Evolutionary conservation across 2,329 filamentous ascomycete species (phyloP).

Genomic region (Dactylellina drechsleri): DNA sequence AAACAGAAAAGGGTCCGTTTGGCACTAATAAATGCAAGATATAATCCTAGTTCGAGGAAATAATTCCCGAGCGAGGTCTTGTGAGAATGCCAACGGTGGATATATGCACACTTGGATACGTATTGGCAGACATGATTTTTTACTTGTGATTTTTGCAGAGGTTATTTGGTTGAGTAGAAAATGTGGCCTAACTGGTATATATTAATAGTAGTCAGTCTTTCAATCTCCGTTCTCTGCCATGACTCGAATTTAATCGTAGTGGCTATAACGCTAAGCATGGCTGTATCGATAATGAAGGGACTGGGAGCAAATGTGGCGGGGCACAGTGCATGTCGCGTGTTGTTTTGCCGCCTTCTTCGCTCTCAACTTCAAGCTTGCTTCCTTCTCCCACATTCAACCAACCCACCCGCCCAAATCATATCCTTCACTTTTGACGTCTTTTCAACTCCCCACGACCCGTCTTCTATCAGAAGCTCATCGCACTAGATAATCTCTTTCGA

Average conservation of each 20-base stretch:
- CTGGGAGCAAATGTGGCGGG: neutral
- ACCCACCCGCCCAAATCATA: constrained; percentile 7
- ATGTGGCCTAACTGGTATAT: no score
- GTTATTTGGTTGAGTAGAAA: no score
- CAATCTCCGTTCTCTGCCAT: no score
- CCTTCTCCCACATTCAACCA: constrained; percentile 10
- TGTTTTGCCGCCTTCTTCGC: constrained; percentile 25
- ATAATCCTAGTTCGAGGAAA: neutral
- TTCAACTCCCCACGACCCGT: constrained; percentile 5
- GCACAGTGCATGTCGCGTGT: constrained; percentile 39
- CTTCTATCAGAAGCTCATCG: constrained; percentile 25
- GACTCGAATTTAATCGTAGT: neutral
- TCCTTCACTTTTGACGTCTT: constrained; percentile 4
- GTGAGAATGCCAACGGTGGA: neutral
- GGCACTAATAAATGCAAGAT: neutral
- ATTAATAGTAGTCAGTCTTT: no score
- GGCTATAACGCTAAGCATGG: neutral
- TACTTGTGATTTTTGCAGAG: no score
- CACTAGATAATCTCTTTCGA: constrained; percentile 7
- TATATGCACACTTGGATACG: no score
- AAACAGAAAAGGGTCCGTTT: no score
- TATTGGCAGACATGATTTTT: no score
- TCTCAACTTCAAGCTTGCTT: neutral
- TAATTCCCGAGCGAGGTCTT: neutral
- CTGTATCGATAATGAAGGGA: neutral